A percentile compares a stretch with the other conserved stretches of the same genome.
Conservation (phyloP, 768 basidiomycete species). For the Trametes punicea region DNA sequence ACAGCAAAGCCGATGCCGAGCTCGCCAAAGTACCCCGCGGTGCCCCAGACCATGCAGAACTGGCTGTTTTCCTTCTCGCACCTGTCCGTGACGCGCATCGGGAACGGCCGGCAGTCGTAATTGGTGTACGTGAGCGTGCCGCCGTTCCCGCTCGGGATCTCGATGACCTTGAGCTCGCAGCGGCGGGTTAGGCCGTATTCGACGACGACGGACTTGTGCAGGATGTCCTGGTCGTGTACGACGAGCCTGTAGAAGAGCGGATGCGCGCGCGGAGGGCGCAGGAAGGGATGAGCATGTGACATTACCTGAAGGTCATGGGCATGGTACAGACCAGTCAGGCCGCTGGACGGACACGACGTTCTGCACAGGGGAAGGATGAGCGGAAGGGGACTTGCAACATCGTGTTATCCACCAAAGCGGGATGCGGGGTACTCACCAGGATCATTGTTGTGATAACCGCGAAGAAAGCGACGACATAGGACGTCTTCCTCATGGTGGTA, state of each 20-base stretch:
- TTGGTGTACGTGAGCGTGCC: slow-evolving; percentile 49
- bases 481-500: slow-evolving; percentile 58
- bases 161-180: slow-evolving; percentile 51
- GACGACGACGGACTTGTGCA: slow-evolving; percentile 45
- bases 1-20: slow-evolving; percentile 62
- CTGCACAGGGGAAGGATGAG: slow-evolving; percentile 37
- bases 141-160: slow-evolving; percentile 44
- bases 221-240: slow-evolving; percentile 37
- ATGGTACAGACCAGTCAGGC: slow-evolving; percentile 55
- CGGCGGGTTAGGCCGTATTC: slow-evolving; percentile 57
- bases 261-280: neutral
- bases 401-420: neutral
- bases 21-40: slow-evolving; percentile 64
- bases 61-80: slow-evolving; percentile 51
- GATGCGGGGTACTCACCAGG: slow-evolving; percentile 42
- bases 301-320: slow-evolving; percentile 4
- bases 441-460: slow-evolving; percentile 48
- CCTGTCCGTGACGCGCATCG: slow-evolving; percentile 44
- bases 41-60: slow-evolving; percentile 69
- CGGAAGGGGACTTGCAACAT: neutral
- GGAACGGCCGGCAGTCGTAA: slow-evolving; percentile 65
- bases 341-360: slow-evolving; percentile 54
- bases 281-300: neutral
- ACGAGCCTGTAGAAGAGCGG: slow-evolving; percentile 33
- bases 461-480: slow-evolving; percentile 62